A percentile compares a stretch with the other conserved stretches of the same genome.
Evolutionary conservation across 176 grass and related monocot species (phyloP).

Genomic region (Luzula sylvatica): DNA sequence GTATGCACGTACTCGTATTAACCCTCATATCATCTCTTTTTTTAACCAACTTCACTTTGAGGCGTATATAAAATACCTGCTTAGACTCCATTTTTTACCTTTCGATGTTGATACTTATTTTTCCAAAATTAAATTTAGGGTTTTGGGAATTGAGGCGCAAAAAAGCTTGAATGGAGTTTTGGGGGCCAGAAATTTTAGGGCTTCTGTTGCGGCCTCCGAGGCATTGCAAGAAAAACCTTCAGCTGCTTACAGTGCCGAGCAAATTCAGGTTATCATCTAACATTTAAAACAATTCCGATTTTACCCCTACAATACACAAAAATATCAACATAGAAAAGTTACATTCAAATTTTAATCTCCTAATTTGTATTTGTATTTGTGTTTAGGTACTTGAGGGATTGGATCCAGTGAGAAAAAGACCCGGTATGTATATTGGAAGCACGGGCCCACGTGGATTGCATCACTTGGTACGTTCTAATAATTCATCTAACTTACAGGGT

Average conservation of each 20-base stretch:
- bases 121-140: not conserved
- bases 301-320: not conserved
- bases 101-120: not conserved
- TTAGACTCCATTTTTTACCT: not conserved
- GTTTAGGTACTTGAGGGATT: conserved; percentile 87
- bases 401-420: conserved; percentile 92
- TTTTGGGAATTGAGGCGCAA: conserved; percentile 6
- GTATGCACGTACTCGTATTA: too few species aligned
- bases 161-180: conserved; percentile 12
- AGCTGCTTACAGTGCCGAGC: conserved; percentile 52
- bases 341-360: not conserved
- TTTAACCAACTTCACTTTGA: not conserved
- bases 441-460: conserved; percentile 93
- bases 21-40: not conserved
- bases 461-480: conserved; percentile 57
- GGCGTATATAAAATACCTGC: not conserved
- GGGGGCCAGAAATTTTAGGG: conserved; percentile 53
- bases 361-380: conserved; percentile 20
- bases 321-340: not conserved
- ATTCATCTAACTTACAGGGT: conserved; percentile 1
- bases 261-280: conserved; percentile 98
- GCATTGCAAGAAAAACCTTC: conserved; percentile 50
- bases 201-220: conserved; percentile 50
- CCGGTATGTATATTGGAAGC: conserved; percentile 98
- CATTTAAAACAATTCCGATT: conserved; percentile 3